A percentile compares a stretch with the other conserved stretches of the same genome.
Conservation (phyloP, 1,284 basidiomycete genomes). For the Heterobasidion occidentale region DNA sequence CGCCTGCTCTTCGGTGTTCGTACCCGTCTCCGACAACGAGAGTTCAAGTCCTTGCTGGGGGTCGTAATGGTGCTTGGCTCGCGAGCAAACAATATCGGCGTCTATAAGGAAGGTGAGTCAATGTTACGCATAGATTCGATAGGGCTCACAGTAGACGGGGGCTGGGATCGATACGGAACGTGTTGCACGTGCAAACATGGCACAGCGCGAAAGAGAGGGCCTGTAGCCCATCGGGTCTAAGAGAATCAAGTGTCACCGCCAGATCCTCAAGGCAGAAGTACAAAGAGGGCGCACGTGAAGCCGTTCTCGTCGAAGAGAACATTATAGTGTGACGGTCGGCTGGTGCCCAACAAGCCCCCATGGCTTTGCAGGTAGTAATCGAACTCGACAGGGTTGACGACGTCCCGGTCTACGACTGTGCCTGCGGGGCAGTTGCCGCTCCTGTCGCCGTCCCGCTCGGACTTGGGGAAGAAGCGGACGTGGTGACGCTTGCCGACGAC, state of each 20-base stretch:
- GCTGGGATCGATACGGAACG: slow-evolving; percentile 81
- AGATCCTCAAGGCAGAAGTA: background rate
- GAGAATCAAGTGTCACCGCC: slow-evolving; percentile 4
- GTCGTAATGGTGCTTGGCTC: slow-evolving; percentile 76
- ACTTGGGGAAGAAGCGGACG: slow-evolving; percentile 66
- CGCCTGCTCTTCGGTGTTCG: slow-evolving; percentile 33
- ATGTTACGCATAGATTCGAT: background rate
- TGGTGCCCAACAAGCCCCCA: slow-evolving; percentile 51
- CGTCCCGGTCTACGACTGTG: slow-evolving; percentile 64
- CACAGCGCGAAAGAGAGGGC: slow-evolving; percentile 69
- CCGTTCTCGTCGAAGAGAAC: slow-evolving; percentile 53
- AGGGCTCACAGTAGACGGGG: slow-evolving; percentile 68
- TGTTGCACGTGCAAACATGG: slow-evolving; percentile 76
- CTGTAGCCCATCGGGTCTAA: slow-evolving; percentile 59
- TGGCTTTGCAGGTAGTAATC: slow-evolving; percentile 80
- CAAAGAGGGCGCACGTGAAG: slow-evolving; percentile 30
- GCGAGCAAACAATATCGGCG: slow-evolving; percentile 76
- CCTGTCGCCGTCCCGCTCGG: slow-evolving; percentile 39
- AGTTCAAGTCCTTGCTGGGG: slow-evolving; percentile 37
- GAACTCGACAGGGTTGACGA: slow-evolving; percentile 68
- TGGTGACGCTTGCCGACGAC: slow-evolving; percentile 78
- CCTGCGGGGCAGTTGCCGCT: slow-evolving; percentile 72
- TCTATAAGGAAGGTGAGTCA: slow-evolving; percentile 32
- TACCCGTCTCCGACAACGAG: slow-evolving; percentile 46
- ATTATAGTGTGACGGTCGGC: slow-evolving; percentile 57